These are phyloP conservation scores for Pestalotiopsis sp. DNA, from an alignment of 2,329 filamentous ascomycete genomes.

Conservation along the genomic window DNA sequence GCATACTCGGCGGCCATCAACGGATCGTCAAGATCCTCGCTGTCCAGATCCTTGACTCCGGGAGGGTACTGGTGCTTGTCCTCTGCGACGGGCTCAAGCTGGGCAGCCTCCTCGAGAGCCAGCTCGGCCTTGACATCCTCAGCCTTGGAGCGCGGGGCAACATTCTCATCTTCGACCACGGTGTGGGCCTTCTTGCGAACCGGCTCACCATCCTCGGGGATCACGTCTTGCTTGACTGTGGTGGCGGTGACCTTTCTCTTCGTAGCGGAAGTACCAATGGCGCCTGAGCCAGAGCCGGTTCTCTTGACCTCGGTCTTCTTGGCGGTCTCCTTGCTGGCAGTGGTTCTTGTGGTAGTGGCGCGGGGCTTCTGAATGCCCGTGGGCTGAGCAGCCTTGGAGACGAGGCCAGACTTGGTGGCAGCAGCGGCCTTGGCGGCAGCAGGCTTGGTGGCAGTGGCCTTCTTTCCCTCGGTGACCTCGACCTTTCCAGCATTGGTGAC, in stretches of 20 bases:
- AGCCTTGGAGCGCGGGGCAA: conserved; percentile 38
- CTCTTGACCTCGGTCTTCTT: conserved; percentile 71
- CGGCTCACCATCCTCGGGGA: conserved; percentile 68
- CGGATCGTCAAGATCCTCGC: conserved; percentile 88
- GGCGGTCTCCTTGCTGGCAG: conserved; percentile 68
- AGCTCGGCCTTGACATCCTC: conserved; percentile 33
- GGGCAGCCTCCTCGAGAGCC: conserved; percentile 36
- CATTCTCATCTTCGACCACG: conserved; percentile 47
- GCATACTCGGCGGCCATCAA: conserved; percentile 98
- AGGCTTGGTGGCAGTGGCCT: conserved; percentile 61
- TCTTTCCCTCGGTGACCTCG: conserved; percentile 74
- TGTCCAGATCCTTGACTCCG: conserved; percentile 71
- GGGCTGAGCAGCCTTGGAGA: conserved; percentile 80
- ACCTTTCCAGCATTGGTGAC: conserved; percentile 93
- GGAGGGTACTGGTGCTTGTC: conserved; percentile 32
- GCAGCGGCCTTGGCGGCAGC: conserved; percentile 65
- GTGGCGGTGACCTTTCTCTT: conserved; percentile 70
- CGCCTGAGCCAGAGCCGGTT: conserved; percentile 71
- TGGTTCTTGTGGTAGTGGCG: conserved; percentile 63
- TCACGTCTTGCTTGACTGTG: conserved; percentile 62
- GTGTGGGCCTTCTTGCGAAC: conserved; percentile 66
- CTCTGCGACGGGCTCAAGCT: conserved; percentile 25
- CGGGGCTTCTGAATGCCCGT: conserved; percentile 79
- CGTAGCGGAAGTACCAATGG: conserved; percentile 58
- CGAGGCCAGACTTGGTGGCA: conserved; percentile 65